phyloP scores from a whole-genome alignment of 345 rosid species.

The Citrus australasica region DNA sequence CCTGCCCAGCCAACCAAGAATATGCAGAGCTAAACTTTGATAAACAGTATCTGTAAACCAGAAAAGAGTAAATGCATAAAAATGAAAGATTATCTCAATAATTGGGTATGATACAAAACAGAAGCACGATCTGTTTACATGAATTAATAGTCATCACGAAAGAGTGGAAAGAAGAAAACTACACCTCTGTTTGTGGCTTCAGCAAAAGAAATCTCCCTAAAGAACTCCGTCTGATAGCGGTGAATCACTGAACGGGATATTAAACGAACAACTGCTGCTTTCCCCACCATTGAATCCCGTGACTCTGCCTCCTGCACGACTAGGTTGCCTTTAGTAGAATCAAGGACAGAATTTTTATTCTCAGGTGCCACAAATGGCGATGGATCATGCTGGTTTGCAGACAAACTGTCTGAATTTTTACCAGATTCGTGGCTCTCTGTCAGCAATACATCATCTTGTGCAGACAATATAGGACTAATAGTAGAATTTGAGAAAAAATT shows the following conservation, averaged over 20 bases:
- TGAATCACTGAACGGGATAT: background rate
- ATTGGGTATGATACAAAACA: background rate
- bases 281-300: background rate
- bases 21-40: background rate
- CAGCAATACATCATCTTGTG: background rate
- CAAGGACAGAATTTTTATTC: background rate
- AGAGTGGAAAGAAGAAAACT: background rate
- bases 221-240: background rate
- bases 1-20: conserved; percentile 28
- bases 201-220: background rate
- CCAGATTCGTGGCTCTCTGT: background rate
- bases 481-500: background rate
- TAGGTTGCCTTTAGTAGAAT: background rate
- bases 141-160: background rate
- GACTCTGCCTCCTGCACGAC: background rate
- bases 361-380: background rate
- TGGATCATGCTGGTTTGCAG: background rate
- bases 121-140: background rate
- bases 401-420: background rate
- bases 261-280: background rate
- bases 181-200: conserved; percentile 8
- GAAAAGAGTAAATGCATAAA: background rate
- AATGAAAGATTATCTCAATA: background rate
- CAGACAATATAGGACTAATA: background rate
- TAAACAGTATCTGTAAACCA: background rate